Conservation (phyloP, 2,329 filamentous ascomycete species). For the Cephalotrichum gorgonifer region DNA sequence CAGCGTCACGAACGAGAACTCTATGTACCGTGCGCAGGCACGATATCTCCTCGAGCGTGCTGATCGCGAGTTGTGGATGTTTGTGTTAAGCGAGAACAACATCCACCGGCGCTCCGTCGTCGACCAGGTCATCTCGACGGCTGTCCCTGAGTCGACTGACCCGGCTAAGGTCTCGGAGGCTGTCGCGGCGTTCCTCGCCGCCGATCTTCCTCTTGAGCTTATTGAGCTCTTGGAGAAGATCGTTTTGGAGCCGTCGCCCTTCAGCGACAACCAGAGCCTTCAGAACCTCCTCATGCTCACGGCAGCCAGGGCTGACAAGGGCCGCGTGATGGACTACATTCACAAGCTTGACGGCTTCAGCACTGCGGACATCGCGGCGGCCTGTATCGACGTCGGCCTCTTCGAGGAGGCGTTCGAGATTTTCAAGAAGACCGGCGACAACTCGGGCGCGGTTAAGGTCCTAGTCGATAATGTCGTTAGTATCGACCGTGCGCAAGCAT, state of each 20-base stretch:
- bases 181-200: constrained; percentile 83
- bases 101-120: constrained; percentile 87
- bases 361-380: constrained; percentile 81
- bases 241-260: constrained; percentile 95
- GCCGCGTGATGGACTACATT: constrained; percentile 91
- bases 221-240: constrained; percentile 99
- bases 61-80: constrained; percentile 85
- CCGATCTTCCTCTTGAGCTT: constrained; percentile 83
- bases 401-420: constrained; percentile 97
- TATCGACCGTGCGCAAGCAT: constrained; percentile 93
- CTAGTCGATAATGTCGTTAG: constrained; percentile 94
- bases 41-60: constrained; percentile 87
- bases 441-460: constrained; percentile 77
- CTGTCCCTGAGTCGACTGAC: constrained; percentile 84
- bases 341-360: constrained; percentile 83
- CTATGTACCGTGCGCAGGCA: constrained; percentile 98
- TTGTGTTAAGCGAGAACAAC: constrained; percentile 93
- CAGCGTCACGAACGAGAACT: constrained; percentile 96
- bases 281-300: constrained; percentile 96
- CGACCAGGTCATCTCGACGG: constrained; percentile 92
- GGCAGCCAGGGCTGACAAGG: constrained; percentile 92
- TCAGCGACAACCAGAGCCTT: constrained; percentile 93
- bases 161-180: constrained; percentile 92
- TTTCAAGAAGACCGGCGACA: constrained; percentile 94
- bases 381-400: constrained; percentile 90